A percentile compares a stretch with the other conserved stretches of the same genome.
Evolutionary conservation across 306 rosid species (phyloP).

Genomic region (Vigna reflexopilosa): DNA sequence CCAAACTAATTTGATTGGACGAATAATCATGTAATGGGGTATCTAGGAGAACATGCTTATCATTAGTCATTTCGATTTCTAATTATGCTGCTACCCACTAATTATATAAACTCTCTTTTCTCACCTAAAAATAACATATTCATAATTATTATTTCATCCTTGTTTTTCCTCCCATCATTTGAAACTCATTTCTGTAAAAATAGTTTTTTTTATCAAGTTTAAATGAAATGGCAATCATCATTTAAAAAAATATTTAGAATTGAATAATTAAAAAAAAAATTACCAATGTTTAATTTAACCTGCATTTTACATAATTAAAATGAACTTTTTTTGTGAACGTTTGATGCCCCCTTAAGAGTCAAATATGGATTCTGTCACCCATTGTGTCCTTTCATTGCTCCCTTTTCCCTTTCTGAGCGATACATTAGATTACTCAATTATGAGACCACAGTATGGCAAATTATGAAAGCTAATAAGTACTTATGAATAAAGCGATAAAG

Average conservation of each 20-base stretch:
- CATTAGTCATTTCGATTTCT: constrained; percentile 53
- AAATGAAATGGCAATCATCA: too few relatives aligned
- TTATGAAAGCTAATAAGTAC: neutral
- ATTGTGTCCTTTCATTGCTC: constrained; percentile 4
- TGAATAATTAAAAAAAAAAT: neutral
- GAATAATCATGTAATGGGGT: constrained; percentile 61
- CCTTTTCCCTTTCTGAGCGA: constrained; percentile 22
- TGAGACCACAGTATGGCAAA: constrained; percentile 42
- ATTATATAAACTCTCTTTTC: constrained; percentile 35
- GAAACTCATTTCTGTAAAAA: constrained; percentile 44
- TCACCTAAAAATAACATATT: neutral
- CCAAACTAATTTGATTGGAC: constrained; percentile 54
- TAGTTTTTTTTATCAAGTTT: neutral
- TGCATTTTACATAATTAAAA: neutral
- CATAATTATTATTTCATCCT: neutral
- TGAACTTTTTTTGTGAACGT: neutral
- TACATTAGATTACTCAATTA: constrained; percentile 51
- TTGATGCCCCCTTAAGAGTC: constrained; percentile 31
- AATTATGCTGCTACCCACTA: constrained; percentile 68
- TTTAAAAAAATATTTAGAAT: neutral
- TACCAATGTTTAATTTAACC: neutral
- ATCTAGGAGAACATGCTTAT: constrained; percentile 69
- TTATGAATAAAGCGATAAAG: constrained; percentile 48
- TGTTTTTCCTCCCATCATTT: constrained; percentile 41
- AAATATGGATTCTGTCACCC: constrained; percentile 48